Evolutionary conservation across 2,329 filamentous ascomycete species (phyloP).

Genomic region (Leptographium radiaticola): DNA sequence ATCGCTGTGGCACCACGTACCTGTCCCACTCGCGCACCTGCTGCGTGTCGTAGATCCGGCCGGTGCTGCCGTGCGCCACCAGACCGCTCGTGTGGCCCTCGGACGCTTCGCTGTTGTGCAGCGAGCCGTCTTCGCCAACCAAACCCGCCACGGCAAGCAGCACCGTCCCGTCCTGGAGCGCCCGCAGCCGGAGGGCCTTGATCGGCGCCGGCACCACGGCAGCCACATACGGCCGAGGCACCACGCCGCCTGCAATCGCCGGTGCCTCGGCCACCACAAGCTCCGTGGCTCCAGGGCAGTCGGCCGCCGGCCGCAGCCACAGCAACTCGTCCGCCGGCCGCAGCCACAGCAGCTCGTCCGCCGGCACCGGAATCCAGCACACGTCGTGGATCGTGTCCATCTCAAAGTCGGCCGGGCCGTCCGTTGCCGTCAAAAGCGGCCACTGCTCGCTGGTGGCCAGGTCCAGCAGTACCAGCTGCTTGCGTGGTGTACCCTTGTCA

Average conservation of each 20-base stretch:
- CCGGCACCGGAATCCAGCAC: conserved; percentile 21
- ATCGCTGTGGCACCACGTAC: conserved; percentile 18
- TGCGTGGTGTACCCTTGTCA: conserved; percentile 13
- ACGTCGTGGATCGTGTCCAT: conserved; percentile 19
- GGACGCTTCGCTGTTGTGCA: conserved; percentile 16
- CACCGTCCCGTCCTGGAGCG: conserved; percentile 20
- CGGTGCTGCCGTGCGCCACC: conserved; percentile 14
- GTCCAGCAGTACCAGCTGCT: conserved; percentile 21
- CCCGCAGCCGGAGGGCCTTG: conserved; percentile 20
- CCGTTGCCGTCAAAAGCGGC: background rate
- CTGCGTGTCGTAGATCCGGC: conserved; percentile 21
- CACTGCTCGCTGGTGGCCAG: conserved; percentile 17
- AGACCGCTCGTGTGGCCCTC: background rate
- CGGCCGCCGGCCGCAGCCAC: conserved; percentile 17
- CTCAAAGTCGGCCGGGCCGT: background rate
- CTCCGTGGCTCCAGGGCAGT: conserved; percentile 17
- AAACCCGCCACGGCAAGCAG: conserved; percentile 23
- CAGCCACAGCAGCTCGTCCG: conserved; percentile 20
- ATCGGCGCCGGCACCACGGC: conserved; percentile 21
- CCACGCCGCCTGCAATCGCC: background rate
- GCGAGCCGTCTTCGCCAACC: conserved; percentile 17
- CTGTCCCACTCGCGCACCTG: conserved; percentile 21
- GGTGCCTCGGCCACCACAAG: conserved; percentile 16
- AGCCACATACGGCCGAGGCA: conserved; percentile 11
- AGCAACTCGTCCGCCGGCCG: conserved; percentile 16